Evolutionary conservation across 768 basidiomycete species (phyloP).

Genomic region (Russula emetica): DNA sequence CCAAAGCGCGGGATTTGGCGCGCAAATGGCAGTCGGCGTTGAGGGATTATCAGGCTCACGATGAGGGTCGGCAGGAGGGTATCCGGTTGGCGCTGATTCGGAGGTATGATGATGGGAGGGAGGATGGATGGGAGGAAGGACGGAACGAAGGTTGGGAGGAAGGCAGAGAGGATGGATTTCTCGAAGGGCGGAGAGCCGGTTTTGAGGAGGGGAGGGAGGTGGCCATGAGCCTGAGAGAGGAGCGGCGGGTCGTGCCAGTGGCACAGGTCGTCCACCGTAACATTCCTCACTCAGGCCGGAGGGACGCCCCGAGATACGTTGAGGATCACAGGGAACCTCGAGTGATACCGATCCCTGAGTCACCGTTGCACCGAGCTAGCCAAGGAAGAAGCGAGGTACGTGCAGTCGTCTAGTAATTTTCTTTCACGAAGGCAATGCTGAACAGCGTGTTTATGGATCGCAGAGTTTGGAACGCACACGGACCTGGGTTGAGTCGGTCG

Average conservation of each 20-base stretch:
- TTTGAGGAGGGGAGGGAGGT: conserved; percentile 22
- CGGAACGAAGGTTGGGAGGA: conserved; percentile 23
- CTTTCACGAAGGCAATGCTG: background rate
- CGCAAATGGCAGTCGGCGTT: conserved; percentile 25
- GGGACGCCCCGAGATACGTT: conserved; percentile 2
- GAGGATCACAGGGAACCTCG: conserved; percentile 3
- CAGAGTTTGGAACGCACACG: conserved; percentile 27
- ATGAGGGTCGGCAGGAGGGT: conserved; percentile 26
- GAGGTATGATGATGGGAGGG: conserved; percentile 27
- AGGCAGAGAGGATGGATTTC: conserved; percentile 23
- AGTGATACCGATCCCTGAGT: conserved; percentile 14
- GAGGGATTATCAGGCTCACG: conserved; percentile 26
- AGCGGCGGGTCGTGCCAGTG: conserved; percentile 9
- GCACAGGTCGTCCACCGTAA: conserved; percentile 5
- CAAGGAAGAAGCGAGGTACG: conserved; percentile 15
- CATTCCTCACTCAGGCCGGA: background rate
- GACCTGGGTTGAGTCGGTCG: conserved; percentile 24
- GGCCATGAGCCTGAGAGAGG: conserved; percentile 18
- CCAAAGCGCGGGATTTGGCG: conserved; percentile 27
- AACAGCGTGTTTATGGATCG: background rate
- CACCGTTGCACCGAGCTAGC: background rate
- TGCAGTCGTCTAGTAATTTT: background rate
- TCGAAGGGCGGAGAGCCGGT: conserved; percentile 20
- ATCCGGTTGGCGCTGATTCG: conserved; percentile 22
- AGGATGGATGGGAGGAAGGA: conserved; percentile 27